These are phyloP conservation scores for Trifolium subterraneum DNA, from an alignment of 306 rosid genomes.

Conservation along the genomic window DNA sequence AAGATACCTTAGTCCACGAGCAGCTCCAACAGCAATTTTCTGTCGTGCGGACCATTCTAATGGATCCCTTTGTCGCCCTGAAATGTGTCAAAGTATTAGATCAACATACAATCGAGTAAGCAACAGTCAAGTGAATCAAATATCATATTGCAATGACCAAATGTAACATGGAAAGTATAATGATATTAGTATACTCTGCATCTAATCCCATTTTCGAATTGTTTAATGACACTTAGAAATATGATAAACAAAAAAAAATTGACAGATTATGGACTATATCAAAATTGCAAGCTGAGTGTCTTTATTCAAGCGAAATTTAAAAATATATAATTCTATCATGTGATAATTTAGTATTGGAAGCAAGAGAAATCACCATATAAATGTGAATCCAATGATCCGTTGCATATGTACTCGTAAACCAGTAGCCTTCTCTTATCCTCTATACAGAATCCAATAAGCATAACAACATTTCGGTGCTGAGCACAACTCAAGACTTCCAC, in stretches of 20 bases:
- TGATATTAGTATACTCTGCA: neutral
- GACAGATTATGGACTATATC: conserved; percentile 2
- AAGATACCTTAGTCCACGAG: conserved; percentile 94
- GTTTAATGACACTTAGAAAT: neutral
- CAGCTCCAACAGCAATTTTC: conserved; percentile 95
- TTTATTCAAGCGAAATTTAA: conserved; percentile 33
- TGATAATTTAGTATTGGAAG: conserved; percentile 25
- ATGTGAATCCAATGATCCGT: conserved; percentile 94
- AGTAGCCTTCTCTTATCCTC: conserved; percentile 93
- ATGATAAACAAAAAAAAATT: neutral
- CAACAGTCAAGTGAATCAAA: neutral
- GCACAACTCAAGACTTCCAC: conserved; percentile 99
- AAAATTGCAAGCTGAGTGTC: conserved; percentile 6
- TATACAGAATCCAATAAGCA: conserved; percentile 96
- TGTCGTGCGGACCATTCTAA: conserved; percentile 95
- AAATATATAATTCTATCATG: conserved; percentile 23
- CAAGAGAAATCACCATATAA: conserved; percentile 74
- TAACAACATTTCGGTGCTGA: conserved; percentile 96
- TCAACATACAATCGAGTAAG: conserved; percentile 39
- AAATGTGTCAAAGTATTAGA: conserved; percentile 37
- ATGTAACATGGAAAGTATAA: neutral
- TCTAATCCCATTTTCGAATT: neutral
- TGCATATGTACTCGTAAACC: conserved; percentile 97
- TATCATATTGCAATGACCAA: conserved; percentile 18
- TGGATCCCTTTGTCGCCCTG: conserved; percentile 74